Evolutionary conservation across 1,284 basidiomycete species (phyloP), one percentile per base, ranked within the genome.

Genomic region (Porodaedalea pini): DNA sequence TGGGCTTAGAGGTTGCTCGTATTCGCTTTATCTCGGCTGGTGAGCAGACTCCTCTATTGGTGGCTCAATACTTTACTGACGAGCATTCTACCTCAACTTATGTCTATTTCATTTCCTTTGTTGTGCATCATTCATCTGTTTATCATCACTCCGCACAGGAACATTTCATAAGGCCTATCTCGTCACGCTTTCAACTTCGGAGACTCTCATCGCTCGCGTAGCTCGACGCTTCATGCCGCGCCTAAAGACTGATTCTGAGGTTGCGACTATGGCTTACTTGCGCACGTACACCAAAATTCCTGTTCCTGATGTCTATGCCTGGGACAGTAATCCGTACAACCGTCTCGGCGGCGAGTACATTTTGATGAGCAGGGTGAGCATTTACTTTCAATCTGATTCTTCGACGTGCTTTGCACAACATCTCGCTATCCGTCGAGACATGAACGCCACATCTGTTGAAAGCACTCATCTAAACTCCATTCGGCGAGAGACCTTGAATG

Each of bases 141-240:
- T 45, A 53, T 54, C 49, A 27, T 61, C 21, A 43, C 60, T 21
- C 43, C 44, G 54, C 63, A 41, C 15, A 87, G 87, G 87, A 39
- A 89, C 88, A 2, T 90, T 90, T 71, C 86, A 90, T 67, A 89
- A 90, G 87, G 89, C 87, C 31, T 91, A 90, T 72, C 78, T 88
- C 2, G 73, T 91, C 57, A 85, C 81, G 3, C 77, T 91, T 21
- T 21, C 45, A 41, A 60, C 49, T 3, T 41, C 37, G n/a, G 56
- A 77, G 53, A 77, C 86, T 58, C 68, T 92, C 25, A 82, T 92
- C 8, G 86, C 85, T 3, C 81, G 88, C 37, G 86, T 92, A 23
- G 89, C 89, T 2, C 83, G 88, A 50, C 80, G 86, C 11, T 90
- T 87, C 70, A 90, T 91, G 87, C 86, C 88, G 1, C 79, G 85